Base-by-base conservation (phyloP, 768 basidiomycete species). In the Suillus occidentalis region DNA sequence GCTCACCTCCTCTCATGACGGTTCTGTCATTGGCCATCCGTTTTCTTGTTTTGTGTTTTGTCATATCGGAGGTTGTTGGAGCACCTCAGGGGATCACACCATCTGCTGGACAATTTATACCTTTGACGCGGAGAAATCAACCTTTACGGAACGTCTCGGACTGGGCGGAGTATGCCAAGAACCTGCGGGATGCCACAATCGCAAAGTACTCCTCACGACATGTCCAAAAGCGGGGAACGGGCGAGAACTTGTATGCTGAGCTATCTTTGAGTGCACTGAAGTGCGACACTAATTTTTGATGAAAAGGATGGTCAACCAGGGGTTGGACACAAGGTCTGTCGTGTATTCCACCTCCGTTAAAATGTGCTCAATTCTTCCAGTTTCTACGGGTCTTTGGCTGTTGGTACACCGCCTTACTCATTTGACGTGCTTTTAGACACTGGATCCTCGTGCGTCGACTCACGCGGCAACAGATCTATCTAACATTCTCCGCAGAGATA, bases 271-370 rank as follows among this genome's bases (percentile, higher is more conserved):
- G 31, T 45, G 43, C 2, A 52, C 55, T 73, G 43, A 72, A 22
- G 8, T 55, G 39, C 31, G 28, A 59, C 18, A 13, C 58, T 59
- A 42, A 59, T 28, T 10, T 12, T 55, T 55, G 20, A 59, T 42
- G 4, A 22, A 25, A 69, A 91, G 89, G 34, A 73, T 90, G 7
- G 81, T 84, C 43, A 86, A 90, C 67, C 87, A 90, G 76, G 84
- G 85, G 52, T 75, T 78, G 13, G 91, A 92, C 70, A 84, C 88
- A 7, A 87, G 83, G 88, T 87, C 70, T 57, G 78, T 60, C 36
- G 12, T 58, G 34, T 3, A 10, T 6, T 43, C 43, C 31, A 45
- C 8, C 25, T 62, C 61, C 22, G 28, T 56, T 25, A 7, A 12
- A 36, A 13, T 1, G 6, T 40, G 49, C 55, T 72, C 14, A 68